These are phyloP conservation scores for Neoarthrinium moseri DNA, from an alignment of 2,329 filamentous ascomycete species.

Conservation along the genomic window DNA sequence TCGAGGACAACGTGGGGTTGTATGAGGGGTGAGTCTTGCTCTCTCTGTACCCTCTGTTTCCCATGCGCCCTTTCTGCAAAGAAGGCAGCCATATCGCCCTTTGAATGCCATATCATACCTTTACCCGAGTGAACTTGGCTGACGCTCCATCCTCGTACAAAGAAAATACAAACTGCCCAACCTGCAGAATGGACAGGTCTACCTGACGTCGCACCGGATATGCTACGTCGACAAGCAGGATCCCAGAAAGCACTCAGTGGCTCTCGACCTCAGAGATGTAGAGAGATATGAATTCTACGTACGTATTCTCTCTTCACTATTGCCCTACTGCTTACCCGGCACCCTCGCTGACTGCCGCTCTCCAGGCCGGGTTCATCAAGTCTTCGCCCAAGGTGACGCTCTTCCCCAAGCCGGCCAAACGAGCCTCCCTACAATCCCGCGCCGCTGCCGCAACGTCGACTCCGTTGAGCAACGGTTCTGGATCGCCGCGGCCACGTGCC, in stretches of 20 bases:
- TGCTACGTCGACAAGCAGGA: slow-evolving; percentile 93
- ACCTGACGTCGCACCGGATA: slow-evolving; percentile 90
- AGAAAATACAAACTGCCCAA: slow-evolving; percentile 95
- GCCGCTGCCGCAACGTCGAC: slow-evolving; percentile 45
- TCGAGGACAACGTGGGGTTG: slow-evolving; percentile 94
- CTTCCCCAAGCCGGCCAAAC: slow-evolving; percentile 75
- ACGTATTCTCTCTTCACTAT: slow-evolving; percentile 28
- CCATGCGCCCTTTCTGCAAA: not conserved
- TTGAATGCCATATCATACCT: not conserved
- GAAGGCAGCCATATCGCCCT: not conserved
- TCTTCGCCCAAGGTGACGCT: slow-evolving; percentile 93
- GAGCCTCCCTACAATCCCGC: slow-evolving; percentile 56
- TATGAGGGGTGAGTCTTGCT: slow-evolving; percentile 80
- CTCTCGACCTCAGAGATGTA: slow-evolving; percentile 85
- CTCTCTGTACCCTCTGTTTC: not conserved
- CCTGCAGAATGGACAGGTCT: slow-evolving; percentile 94
- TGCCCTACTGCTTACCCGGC: not conserved
- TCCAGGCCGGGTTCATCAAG: slow-evolving; percentile 83
- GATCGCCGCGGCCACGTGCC: slow-evolving; percentile 25
- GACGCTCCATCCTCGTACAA: slow-evolving; percentile 11
- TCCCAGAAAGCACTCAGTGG: slow-evolving; percentile 79
- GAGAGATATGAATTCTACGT: slow-evolving; percentile 90
- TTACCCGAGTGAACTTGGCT: not conserved
- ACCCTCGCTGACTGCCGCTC: slow-evolving; percentile 17
- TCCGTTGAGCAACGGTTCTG: slow-evolving; percentile 43